phyloP scores from a whole-genome alignment of 352 stramenopile genomes.

The Globisporangium lucens region DNA sequence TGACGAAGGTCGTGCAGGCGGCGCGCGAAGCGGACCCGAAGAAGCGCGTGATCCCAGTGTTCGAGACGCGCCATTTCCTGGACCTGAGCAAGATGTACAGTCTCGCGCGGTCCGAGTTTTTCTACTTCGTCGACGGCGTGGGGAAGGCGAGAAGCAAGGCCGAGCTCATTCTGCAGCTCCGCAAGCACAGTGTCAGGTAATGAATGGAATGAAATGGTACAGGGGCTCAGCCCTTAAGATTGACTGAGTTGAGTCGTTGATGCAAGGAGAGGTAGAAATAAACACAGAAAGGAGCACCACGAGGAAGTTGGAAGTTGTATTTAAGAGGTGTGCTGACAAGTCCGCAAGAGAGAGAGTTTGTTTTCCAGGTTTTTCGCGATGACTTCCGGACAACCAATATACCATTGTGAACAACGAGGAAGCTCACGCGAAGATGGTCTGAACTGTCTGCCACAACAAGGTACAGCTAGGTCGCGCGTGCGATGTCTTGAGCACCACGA shows the following conservation, averaged over 20 bases:
- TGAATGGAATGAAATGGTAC: not conserved
- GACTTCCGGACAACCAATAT: not conserved
- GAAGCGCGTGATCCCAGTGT: constrained; percentile 49
- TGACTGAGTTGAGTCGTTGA: too few species aligned
- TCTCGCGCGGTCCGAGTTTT: constrained; percentile 57
- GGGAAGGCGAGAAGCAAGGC: constrained; percentile 34
- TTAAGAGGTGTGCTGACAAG: not conserved
- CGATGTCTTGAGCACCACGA: too few species aligned
- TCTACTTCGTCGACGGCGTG: constrained; percentile 61
- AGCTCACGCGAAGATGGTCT: not conserved
- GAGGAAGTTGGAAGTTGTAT: not conserved
- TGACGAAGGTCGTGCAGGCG: constrained; percentile 39
- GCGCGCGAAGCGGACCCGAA: constrained; percentile 22
- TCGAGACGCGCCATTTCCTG: constrained; percentile 56
- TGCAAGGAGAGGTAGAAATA: not conserved
- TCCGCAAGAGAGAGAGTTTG: not conserved
- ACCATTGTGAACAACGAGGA: not conserved
- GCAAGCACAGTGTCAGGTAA: constrained; percentile 11
- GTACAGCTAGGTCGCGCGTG: too few species aligned
- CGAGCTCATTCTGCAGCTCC: constrained; percentile 41
- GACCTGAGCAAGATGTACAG: constrained; percentile 78
- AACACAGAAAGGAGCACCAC: not conserved
- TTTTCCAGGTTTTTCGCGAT: not conserved
- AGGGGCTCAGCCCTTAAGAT: too few species aligned
- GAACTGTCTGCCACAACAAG: too few species aligned